Percentiles rank a stretch among this genome's conserved stretches.
Evolutionary conservation across 1,284 basidiomycete species (phyloP).

Genomic region (Singerocomus inundabilis): DNA sequence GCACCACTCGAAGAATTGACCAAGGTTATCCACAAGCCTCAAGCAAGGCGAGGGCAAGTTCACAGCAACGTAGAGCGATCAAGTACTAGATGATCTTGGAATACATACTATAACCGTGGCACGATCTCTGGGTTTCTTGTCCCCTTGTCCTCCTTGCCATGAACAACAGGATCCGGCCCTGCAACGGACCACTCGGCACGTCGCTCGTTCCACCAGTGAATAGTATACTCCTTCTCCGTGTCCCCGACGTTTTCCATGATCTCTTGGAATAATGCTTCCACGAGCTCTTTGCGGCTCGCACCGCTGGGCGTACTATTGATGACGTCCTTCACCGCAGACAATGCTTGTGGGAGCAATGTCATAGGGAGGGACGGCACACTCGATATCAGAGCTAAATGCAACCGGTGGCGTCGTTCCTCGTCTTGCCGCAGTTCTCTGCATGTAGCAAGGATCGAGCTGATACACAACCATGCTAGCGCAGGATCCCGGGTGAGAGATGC

Average conservation of each 20-base stretch:
- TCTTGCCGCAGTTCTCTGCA: conserved; percentile 18
- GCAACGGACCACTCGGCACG: conserved; percentile 24
- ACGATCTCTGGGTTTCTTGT: background rate
- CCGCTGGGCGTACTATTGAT: conserved; percentile 28
- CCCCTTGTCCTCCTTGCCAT: background rate
- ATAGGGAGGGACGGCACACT: conserved; percentile 57
- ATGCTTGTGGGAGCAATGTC: conserved; percentile 48
- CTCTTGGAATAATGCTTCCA: conserved; percentile 56
- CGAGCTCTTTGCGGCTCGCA: conserved; percentile 43
- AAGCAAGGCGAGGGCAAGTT: no score
- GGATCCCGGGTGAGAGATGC: conserved; percentile 41
- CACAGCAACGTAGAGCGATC: no score
- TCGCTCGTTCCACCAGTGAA: conserved; percentile 65
- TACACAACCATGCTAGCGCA: conserved; percentile 60
- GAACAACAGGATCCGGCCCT: background rate
- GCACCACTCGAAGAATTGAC: no score
- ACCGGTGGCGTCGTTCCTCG: conserved; percentile 44
- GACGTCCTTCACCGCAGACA: conserved; percentile 46
- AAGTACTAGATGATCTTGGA: no score
- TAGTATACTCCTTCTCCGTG: conserved; percentile 58
- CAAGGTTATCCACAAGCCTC: no score
- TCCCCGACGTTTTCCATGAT: conserved; percentile 63
- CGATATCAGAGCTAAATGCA: conserved; percentile 59
- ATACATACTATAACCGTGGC: conserved; percentile 21
- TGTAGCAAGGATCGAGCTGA: conserved; percentile 49